Evolutionary conservation across 345 rosid species (phyloP), one percentile per base, ranked within the genome.

Genomic region (Aegle marmelos): DNA sequence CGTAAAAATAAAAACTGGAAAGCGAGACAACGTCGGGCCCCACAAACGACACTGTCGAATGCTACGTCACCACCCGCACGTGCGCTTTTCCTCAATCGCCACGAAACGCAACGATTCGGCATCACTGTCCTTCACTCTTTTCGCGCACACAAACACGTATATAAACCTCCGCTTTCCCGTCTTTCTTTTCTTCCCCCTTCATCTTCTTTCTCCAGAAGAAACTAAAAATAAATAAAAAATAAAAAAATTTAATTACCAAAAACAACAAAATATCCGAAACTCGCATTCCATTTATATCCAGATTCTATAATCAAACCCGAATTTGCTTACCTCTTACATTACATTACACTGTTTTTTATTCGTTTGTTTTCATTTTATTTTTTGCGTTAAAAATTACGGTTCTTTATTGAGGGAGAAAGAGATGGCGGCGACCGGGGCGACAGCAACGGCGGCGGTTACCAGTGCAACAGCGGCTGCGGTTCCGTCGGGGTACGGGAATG

Each of bases 381-480:
- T 53, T 73, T 7, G 0, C 22, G 34, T n/a, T 77, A 54, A 77
- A 37, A 59, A 39, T 53, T 16, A 24, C 6, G 31, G 50, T 31
- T 6, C 58, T 7, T 63, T 69, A 10, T 19, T 19, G 25, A 5
- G 37, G 24, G 54, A 21, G 68, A 25, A 9, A 17, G 76, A 53
- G 45, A 82, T 77, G 88, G 86, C 87, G 68, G 86, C 81, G 22
- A 68, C 84, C 21, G 81, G 78, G 50, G 72, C 78, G 6, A 56
- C 82, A 1, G 59, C 79, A 0, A 81, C 80, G 1, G 79, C 37
- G 22, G 25, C 36, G 28, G 73, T 58, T 27, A 75, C 57, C 4
- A 63, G 85, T 3, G 73, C 50, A 25, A 75, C 66, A 3, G 60
- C 82, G 4, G 81, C 75, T 5, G 76, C 53, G 31, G 74, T 63